Evolutionary conservation across 164 flowering plant genomes (phyloP).

Genomic region (Protea cynaroides): DNA sequence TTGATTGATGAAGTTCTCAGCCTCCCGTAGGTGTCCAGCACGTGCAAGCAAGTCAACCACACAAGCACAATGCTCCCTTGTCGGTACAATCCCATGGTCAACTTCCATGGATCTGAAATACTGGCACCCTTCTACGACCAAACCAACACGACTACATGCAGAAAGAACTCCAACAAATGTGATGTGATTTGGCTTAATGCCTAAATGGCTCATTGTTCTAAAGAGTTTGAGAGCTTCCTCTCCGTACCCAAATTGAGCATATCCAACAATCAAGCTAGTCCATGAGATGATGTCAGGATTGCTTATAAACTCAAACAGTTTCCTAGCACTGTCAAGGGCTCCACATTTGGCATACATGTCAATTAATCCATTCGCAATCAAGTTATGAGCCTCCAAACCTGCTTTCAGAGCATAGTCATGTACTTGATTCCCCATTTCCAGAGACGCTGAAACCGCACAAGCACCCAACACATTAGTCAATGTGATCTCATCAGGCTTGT

Average conservation of each 20-base stretch:
- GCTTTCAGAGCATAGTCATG: slow-evolving; percentile 35
- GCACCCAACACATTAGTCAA: slow-evolving; percentile 34
- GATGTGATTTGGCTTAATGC: too few relatives aligned
- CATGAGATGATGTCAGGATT: slow-evolving; percentile 59
- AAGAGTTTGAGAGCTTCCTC: slow-evolving; percentile 50
- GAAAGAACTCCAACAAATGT: too few relatives aligned
- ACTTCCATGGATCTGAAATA: too few relatives aligned
- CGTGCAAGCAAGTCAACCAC: too few relatives aligned
- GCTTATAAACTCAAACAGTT: slow-evolving; percentile 37
- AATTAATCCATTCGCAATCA: slow-evolving; percentile 44
- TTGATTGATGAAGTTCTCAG: too few relatives aligned
- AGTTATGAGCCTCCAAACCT: slow-evolving; percentile 32
- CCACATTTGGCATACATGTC: too few relatives aligned
- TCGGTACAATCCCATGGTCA: too few relatives aligned
- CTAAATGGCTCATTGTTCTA: too few relatives aligned
- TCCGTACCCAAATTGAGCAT: slow-evolving; percentile 53
- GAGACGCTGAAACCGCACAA: slow-evolving; percentile 42
- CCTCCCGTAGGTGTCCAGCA: too few relatives aligned
- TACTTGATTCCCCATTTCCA: slow-evolving; percentile 47
- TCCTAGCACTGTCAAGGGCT: slow-evolving; percentile 31
- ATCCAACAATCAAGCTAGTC: slow-evolving; percentile 60
- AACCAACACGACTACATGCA: too few relatives aligned
- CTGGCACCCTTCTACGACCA: too few relatives aligned
- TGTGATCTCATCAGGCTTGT: slow-evolving; percentile 45
- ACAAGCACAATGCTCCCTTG: too few relatives aligned